Conservation (phyloP, 768 basidiomycete genomes). For the Boletus rufocinnamomeus region DNA sequence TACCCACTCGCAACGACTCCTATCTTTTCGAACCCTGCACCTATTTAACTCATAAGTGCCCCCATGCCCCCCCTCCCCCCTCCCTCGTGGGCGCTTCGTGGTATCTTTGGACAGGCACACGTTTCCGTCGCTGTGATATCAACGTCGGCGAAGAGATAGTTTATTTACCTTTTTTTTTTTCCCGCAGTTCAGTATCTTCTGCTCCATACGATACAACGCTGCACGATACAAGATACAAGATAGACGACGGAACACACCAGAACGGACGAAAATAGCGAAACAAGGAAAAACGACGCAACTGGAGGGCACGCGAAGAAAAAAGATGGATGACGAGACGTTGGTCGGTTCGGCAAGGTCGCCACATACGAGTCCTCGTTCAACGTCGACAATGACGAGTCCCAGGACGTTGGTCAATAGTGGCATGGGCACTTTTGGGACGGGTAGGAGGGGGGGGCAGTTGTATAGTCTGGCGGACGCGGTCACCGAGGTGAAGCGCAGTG, state of each 20-base stretch:
- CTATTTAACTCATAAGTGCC: constrained; percentile 15
- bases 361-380: constrained; percentile 22
- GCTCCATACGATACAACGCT: background rate
- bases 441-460: constrained; percentile 40
- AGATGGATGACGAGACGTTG: constrained; percentile 31
- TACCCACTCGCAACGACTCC: constrained; percentile 4
- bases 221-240: background rate
- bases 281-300: background rate
- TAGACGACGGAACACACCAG: background rate
- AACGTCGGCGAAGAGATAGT: background rate
- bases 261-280: background rate
- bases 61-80: background rate
- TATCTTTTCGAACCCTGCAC: constrained; percentile 13
- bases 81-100: constrained; percentile 17
- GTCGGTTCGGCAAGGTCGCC: constrained; percentile 24
- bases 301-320: background rate
- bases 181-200: background rate
- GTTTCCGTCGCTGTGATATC: constrained; percentile 12
- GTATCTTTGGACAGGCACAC: background rate
- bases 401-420: constrained; percentile 10
- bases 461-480: constrained; percentile 47
- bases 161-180: too few relatives aligned
- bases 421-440: constrained; percentile 5
- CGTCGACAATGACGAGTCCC: constrained; percentile 20
- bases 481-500: constrained; percentile 43